Evolutionary conservation across 257 asterid species (phyloP), one percentile per base, ranked within the genome.

Genomic region (Solanum chaucha): DNA sequence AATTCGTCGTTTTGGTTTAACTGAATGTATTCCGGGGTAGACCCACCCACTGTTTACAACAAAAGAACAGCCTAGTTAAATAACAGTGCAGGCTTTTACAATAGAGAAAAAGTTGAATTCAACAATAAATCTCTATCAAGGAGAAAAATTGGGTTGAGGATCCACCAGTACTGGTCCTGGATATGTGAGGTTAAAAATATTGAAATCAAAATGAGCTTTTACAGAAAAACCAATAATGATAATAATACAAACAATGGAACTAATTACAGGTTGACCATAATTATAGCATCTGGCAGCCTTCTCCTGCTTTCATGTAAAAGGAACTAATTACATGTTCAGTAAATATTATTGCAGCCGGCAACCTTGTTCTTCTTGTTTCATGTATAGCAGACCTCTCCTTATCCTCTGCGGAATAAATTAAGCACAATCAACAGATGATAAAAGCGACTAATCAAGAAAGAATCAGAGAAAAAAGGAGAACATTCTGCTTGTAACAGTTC

Each of bases 331-430:
- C 85, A 81, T 26, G 64, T 82, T 70, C 75, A 24, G 11, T 59
- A 41, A n/a, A 46, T 36, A 40, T 92, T 80, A 94, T 82, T 94
- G 96, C 85, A 92, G 68, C 82, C 93, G 88, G 87, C 97, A 93
- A 61, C 98, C 95, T 87, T 91, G 95, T 86, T 93, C 98, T 82
- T 93, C 98, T 12, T 94, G 93, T 87, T 93, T 94, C 98, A 95
- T 92, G 84, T 83, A 94, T 40, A 95, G 89, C 59, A 96, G 98
- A 19, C 89, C 96, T 70, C 97, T 91, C 83, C 89, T 88, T 77
- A 96, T 92, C 90, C 98, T 93, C 99, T 96, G 96, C 93, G 86
- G 71, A 10, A 86, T 84, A 90, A 82, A 32, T 15, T 71, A 30
- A 77, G 68, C 85, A 81, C 67, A 19, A 86, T 73, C 41, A 34